Evolutionary conservation across 345 rosid genomes (phyloP).

Genomic region (Combretum micranthum): DNA sequence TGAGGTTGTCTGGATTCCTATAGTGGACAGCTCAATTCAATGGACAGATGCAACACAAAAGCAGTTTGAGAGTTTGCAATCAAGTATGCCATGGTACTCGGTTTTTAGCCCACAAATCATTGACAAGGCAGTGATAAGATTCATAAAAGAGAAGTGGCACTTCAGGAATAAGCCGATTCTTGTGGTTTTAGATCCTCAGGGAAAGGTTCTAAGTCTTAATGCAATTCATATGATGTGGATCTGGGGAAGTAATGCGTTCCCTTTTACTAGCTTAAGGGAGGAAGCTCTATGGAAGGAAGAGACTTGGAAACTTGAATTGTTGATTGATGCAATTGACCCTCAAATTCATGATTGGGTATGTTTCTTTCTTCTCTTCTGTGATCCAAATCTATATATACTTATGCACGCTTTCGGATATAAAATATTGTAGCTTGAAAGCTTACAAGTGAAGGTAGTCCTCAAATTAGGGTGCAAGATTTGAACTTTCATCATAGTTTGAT

Average conservation of each 20-base stretch:
- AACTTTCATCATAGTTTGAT: too few species aligned
- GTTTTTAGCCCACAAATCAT: conserved; percentile 55
- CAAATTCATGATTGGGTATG: conserved; percentile 68
- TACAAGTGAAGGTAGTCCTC: too few species aligned
- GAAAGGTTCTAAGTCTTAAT: conserved; percentile 65
- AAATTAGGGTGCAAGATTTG: too few species aligned
- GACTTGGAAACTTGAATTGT: conserved; percentile 69
- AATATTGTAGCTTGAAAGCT: too few species aligned
- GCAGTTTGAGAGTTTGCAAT: conserved; percentile 44
- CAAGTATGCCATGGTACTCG: conserved; percentile 78
- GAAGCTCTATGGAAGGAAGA: conserved; percentile 82
- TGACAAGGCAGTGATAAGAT: conserved; percentile 53
- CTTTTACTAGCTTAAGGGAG: conserved; percentile 72
- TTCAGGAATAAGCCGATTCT: conserved; percentile 87
- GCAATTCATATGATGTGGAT: conserved; percentile 99
- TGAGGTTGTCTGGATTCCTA: conserved; percentile 85
- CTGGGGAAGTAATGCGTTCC: conserved; percentile 94
- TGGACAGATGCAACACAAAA: conserved; percentile 30
- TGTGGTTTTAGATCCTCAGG: conserved; percentile 84
- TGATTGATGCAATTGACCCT: conserved; percentile 72
- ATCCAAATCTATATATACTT: too few species aligned
- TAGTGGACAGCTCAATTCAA: conserved; percentile 37
- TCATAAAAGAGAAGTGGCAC: conserved; percentile 73
- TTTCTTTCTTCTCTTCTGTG: too few species aligned
- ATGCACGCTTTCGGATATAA: too few species aligned